A percentile compares a stretch with the other conserved stretches of the same genome.
These are phyloP conservation scores for Tricladium varicosporioides DNA, from an alignment of 2,329 filamentous ascomycete genomes.

Conservation along the genomic window DNA sequence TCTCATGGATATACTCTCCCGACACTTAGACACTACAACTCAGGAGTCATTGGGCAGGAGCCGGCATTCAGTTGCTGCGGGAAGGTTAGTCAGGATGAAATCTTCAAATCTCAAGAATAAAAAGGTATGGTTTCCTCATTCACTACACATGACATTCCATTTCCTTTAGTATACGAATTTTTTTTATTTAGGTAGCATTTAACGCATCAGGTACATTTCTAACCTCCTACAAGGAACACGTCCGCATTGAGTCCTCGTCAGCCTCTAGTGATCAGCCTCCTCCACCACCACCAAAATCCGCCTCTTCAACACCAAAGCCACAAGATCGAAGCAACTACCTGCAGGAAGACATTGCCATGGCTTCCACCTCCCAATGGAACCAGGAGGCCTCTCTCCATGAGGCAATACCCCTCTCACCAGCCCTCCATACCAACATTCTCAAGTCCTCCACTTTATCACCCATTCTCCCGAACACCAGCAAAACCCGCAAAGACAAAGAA, in stretches of 20 bases:
- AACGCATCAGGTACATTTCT: too few relatives aligned
- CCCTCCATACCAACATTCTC: too few relatives aligned
- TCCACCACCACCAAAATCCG: background rate
- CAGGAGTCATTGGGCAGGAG: background rate
- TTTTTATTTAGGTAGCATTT: too few relatives aligned
- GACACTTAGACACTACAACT: slow-evolving; percentile 1
- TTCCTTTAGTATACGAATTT: too few relatives aligned
- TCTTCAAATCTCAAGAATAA: too few relatives aligned
- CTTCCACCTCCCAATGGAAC: background rate
- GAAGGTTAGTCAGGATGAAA: background rate
- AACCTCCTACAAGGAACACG: too few relatives aligned
- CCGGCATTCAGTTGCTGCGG: background rate
- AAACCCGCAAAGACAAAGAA: too few relatives aligned
- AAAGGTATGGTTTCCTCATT: too few relatives aligned
- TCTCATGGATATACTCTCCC: slow-evolving; percentile 9
- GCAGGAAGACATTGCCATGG: background rate
- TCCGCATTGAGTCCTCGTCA: slow-evolving; percentile 6
- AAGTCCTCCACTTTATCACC: too few relatives aligned
- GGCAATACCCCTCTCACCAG: too few relatives aligned
- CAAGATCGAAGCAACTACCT: background rate
- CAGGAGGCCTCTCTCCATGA: background rate
- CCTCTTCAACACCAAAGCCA: background rate
- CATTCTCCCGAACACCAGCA: too few relatives aligned
- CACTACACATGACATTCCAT: too few relatives aligned
- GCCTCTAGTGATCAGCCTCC: background rate